Evolutionary conservation across 345 rosid genomes (phyloP).

Genomic region (Clarkia xantiana): DNA sequence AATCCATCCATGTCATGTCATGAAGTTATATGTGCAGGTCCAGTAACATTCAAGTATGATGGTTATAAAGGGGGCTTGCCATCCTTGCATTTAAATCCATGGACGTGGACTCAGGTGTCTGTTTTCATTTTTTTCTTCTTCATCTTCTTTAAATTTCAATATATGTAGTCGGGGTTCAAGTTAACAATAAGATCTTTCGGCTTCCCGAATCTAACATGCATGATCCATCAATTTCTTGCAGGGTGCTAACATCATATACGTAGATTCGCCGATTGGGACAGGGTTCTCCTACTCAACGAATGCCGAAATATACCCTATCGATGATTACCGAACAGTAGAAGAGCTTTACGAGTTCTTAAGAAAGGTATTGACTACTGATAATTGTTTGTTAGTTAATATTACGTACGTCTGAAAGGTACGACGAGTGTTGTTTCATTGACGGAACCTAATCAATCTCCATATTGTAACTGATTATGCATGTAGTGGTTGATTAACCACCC

Average conservation of each 20-base stretch:
- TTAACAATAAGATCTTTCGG: too few relatives aligned
- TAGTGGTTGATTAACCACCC: slow-evolving; percentile 20
- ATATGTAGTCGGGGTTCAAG: not conserved
- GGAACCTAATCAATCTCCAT: not conserved
- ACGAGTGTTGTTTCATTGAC: too few relatives aligned
- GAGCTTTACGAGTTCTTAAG: slow-evolving; percentile 14
- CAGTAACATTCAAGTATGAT: slow-evolving; percentile 10
- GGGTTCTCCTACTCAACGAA: slow-evolving; percentile 26
- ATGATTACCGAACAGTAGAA: slow-evolving; percentile 9
- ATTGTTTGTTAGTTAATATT: too few relatives aligned
- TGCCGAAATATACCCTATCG: slow-evolving; percentile 11
- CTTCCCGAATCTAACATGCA: too few relatives aligned
- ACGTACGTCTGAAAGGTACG: too few relatives aligned
- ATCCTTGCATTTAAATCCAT: slow-evolving; percentile 8
- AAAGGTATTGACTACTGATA: slow-evolving; percentile 6
- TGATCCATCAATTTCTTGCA: not conserved
- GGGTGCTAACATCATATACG: slow-evolving; percentile 17
- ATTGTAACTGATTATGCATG: slow-evolving; percentile 3
- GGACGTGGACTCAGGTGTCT: slow-evolving; percentile 25
- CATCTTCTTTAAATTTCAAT: not conserved
- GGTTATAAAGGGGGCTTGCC: slow-evolving; percentile 19
- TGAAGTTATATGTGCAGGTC: slow-evolving; percentile 13
- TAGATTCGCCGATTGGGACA: slow-evolving; percentile 22
- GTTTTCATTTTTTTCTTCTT: too few relatives aligned
- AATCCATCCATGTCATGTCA: too few relatives aligned